These are phyloP conservation scores for Claviceps sorghi DNA, from an alignment of 2,329 filamentous ascomycete genomes.

Conservation along the genomic window DNA sequence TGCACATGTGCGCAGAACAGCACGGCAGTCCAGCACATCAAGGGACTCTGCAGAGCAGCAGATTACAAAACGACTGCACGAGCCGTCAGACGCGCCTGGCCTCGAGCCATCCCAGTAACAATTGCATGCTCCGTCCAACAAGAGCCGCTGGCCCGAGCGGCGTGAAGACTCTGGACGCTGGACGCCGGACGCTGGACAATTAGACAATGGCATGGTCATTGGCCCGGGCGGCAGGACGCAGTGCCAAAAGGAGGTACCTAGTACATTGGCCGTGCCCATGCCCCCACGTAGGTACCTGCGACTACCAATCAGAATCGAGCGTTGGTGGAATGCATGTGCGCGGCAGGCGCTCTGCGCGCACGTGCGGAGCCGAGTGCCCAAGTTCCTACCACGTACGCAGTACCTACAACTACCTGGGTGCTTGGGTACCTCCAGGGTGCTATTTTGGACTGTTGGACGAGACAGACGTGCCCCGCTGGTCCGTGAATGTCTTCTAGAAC, in stretches of 20 bases:
- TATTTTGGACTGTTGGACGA: neutral
- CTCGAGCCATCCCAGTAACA: neutral
- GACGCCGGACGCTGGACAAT: no score
- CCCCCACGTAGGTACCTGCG: no score
- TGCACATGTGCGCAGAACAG: neutral
- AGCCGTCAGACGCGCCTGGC: neutral
- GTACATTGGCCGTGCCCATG: no score
- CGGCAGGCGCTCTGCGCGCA: no score
- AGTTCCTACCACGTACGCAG: no score
- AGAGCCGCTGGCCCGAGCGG: neutral
- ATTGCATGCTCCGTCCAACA: neutral
- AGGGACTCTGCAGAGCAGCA: neutral
- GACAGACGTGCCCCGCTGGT: neutral
- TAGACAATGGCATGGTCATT: neutral
- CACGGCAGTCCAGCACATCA: neutral
- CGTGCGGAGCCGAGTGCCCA: no score
- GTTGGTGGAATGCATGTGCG: no score
- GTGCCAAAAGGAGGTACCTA: no score
- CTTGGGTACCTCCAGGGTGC: no score
- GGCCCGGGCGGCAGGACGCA: no score
- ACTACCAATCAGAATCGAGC: no score
- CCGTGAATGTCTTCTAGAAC: conserved; percentile 9
- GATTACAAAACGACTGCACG: neutral
- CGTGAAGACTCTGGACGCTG: neutral
- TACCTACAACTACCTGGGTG: no score